Base-by-base conservation (phyloP, 768 basidiomycete genomes). In the Tremella fuciformis region DNA sequence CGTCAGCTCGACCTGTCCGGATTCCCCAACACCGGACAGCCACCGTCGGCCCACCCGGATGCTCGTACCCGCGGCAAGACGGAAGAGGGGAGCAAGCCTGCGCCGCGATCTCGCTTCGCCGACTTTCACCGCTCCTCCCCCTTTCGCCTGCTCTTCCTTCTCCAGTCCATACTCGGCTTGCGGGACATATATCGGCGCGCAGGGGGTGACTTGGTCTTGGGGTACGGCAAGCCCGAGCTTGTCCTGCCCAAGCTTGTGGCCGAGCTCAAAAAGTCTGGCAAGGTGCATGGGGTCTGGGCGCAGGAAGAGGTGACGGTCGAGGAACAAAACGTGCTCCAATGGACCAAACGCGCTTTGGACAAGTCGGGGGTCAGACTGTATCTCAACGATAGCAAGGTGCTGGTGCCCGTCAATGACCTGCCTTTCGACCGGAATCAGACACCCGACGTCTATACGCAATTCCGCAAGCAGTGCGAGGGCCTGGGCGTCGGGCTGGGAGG, bases 391-490 rank as follows among this genome's bases (percentile, higher is more conserved):
- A 71, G 65, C n/a, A 74, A 73, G 50, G 76, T 75, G 21, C 58
- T 78, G 49, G 67, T 78, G 13, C 69, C 74, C 22, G 59, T 64
- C 8, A 44, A 59, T 8, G 73, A 78, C n/a, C 63, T 77, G 13
- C 77, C 77, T 0, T 77, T 78, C 62, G 25, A 69, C 1, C 47
- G 50, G 8, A 52, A 67, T 3, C 15, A 65, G 0, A 74, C 75
- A 3, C 79, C 78, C 4, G 77, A 79, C 64, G 76, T 80, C 49
- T 81, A 79, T 55, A 80, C 80, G 0, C 64, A 65, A 3, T 81
- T 80, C 63, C 66, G 80, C 34, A 79, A 79, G 63, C 68, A 70
- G 22, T 77, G 79, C 34, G 80, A 80, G 62, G 76, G 71, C 0
- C 64, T 79, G 9, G 70, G 70, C 1, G 34, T 72, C 24, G 48